phyloP scores from a whole-genome alignment of 2,329 filamentous ascomycete species.

The Aspergillus sp. region DNA sequence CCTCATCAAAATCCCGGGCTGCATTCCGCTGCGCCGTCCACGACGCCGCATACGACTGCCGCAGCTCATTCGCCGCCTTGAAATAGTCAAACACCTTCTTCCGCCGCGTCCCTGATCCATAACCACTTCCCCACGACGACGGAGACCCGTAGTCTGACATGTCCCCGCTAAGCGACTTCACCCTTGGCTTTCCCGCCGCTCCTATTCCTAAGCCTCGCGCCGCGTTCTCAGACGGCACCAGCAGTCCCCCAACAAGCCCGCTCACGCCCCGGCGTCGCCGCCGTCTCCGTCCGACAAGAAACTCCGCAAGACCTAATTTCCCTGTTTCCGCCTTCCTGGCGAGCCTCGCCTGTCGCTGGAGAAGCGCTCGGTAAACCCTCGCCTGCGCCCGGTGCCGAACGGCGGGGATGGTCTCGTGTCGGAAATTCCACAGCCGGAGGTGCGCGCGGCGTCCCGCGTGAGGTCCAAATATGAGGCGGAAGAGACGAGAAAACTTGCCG shows the following conservation, averaged over 20 bases:
- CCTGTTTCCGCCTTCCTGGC: conserved; percentile 43
- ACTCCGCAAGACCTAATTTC: conserved; percentile 22
- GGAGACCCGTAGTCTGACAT: conserved; percentile 27
- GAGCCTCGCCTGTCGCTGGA: conserved; percentile 62
- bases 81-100: conserved; percentile 74
- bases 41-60: conserved; percentile 64
- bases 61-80: conserved; percentile 69
- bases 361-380: conserved; percentile 71
- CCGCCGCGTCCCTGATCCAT: conserved; percentile 63
- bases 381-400: conserved; percentile 72
- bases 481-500: conserved; percentile 49
- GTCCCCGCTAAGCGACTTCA: conserved; percentile 5
- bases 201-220: conserved; percentile 1
- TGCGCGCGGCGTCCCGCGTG: conserved; percentile 62
- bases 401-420: conserved; percentile 70
- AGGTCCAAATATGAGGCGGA: conserved; percentile 64
- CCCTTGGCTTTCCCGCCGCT: conserved; percentile 15
- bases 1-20: conserved; percentile 42
- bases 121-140: conserved; percentile 18
- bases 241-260: conserved; percentile 5
- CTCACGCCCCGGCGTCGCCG: conserved; percentile 19
- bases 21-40: conserved; percentile 48
- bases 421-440: conserved; percentile 67
- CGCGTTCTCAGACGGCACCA: conserved; percentile 12
- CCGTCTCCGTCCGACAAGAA: conserved; percentile 26